Conservation (phyloP, 2,329 filamentous ascomycete species). For the Ceratocystis alfenasii region DNA sequence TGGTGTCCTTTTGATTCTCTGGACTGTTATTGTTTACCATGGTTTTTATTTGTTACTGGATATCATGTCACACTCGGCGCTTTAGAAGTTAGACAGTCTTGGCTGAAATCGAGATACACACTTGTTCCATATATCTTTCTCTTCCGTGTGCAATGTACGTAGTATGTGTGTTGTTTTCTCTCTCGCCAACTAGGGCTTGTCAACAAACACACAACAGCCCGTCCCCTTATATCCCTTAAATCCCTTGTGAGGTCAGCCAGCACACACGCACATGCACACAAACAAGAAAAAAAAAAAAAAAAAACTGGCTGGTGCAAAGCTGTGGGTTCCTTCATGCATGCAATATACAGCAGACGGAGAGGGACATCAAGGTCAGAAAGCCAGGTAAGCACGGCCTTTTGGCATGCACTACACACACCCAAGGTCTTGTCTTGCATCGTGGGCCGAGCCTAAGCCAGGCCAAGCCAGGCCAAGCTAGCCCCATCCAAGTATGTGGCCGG, state of each 20-base stretch:
- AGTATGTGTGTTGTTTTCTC: not conserved
- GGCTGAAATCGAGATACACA: not conserved
- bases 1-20: slow-evolving; percentile 1
- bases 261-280: not conserved
- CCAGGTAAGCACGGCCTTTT: not conserved
- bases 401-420: not conserved
- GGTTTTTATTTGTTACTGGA: not conserved
- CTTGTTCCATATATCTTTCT: not conserved
- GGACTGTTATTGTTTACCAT: not conserved
- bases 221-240: not conserved
- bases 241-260: not conserved
- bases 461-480: not conserved
- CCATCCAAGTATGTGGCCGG: no score
- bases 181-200: not conserved
- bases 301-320: not conserved
- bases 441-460: not conserved
- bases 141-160: not conserved
- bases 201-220: not conserved
- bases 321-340: not conserved
- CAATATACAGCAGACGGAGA: not conserved
- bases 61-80: not conserved
- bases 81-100: not conserved
- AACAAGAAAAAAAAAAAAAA: not conserved
- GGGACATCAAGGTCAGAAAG: no score
- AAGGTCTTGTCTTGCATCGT: no score